phyloP scores from a whole-genome alignment of 805 yeast genomes.

The Myxozyma geophila region DNA sequence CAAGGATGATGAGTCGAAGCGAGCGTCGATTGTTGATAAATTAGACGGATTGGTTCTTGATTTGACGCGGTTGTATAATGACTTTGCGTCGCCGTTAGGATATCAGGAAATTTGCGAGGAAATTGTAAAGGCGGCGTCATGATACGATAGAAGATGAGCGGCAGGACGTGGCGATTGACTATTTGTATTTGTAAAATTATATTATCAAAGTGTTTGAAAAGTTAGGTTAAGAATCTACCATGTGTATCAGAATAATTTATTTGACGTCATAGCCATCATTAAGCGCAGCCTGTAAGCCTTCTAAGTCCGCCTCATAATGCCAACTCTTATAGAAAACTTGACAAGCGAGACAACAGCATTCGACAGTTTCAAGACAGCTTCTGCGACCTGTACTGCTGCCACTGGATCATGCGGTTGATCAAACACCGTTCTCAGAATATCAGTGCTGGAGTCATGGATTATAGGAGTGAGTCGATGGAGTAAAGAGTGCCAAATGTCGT shows the following conservation, averaged over 20 bases:
- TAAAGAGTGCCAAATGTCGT: neutral
- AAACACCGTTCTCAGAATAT: neutral
- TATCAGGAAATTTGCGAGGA: conserved; percentile 80
- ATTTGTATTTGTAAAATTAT: neutral
- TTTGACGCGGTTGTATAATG: conserved; percentile 80
- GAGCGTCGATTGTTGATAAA: conserved; percentile 55
- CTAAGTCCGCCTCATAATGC: conserved; percentile 5
- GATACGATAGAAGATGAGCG: conserved; percentile 39
- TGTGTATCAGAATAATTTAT: neutral
- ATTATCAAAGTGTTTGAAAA: too few species aligned
- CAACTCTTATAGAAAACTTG: conserved; percentile 19
- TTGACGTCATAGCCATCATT: neutral
- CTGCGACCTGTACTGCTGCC: conserved; percentile 11
- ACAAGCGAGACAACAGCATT: conserved; percentile 14
- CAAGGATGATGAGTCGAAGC: conserved; percentile 50
- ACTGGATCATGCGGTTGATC: conserved; percentile 17
- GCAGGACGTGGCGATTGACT: too few species aligned
- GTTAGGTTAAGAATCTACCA: too few species aligned
- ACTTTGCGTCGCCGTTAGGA: conserved; percentile 83
- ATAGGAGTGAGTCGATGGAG: conserved; percentile 1
- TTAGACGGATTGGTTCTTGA: conserved; percentile 69
- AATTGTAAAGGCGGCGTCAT: conserved; percentile 82
- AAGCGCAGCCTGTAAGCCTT: too few species aligned
- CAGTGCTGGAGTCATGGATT: neutral
- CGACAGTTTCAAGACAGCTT: conserved; percentile 16